phyloP scores from a whole-genome alignment of 345 rosid genomes.

The Clarkia xantiana region DNA sequence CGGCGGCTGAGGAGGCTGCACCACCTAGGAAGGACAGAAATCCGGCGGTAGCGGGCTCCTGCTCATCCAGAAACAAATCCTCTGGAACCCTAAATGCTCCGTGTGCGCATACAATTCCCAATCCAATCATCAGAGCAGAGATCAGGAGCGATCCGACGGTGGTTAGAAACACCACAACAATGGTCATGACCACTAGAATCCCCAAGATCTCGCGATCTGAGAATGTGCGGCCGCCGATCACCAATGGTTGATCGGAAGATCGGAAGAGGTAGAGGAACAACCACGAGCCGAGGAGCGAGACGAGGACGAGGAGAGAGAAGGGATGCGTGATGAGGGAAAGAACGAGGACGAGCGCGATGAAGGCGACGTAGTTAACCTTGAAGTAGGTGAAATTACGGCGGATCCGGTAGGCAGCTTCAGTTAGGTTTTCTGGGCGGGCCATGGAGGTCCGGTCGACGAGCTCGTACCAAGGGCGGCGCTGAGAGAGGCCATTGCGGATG shows the following conservation, averaged over 20 bases:
- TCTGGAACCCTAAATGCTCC: slow-evolving; percentile 16
- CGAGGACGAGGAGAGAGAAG: slow-evolving; percentile 13
- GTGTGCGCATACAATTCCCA: slow-evolving; percentile 6
- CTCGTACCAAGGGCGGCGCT: slow-evolving; percentile 15
- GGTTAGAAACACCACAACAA: slow-evolving; percentile 14
- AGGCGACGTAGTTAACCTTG: slow-evolving; percentile 11
- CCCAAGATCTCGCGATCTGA: slow-evolving; percentile 15
- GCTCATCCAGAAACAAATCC: slow-evolving; percentile 14
- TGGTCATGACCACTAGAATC: slow-evolving; percentile 9
- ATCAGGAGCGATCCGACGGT: slow-evolving; percentile 14
- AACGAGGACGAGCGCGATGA: slow-evolving; percentile 12
- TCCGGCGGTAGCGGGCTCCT: slow-evolving; percentile 10
- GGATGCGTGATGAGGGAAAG: slow-evolving; percentile 14
- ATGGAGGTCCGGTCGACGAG: slow-evolving; percentile 12
- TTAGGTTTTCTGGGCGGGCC: slow-evolving; percentile 11
- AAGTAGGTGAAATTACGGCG: slow-evolving; percentile 16
- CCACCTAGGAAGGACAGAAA: slow-evolving; percentile 12
- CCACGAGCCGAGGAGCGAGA: slow-evolving; percentile 13
- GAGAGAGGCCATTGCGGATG: slow-evolving; percentile 11
- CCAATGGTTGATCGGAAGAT: slow-evolving; percentile 12
- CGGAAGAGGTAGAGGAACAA: slow-evolving; percentile 15
- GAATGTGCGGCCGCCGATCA: slow-evolving; percentile 12
- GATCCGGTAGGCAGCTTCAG: slow-evolving; percentile 13
- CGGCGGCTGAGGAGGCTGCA: slow-evolving; percentile 7
- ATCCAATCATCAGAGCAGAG: slow-evolving; percentile 11